These are phyloP conservation scores for Malus hybrid DNA, from an alignment of 331 rosid genomes.

Conservation along the genomic window DNA sequence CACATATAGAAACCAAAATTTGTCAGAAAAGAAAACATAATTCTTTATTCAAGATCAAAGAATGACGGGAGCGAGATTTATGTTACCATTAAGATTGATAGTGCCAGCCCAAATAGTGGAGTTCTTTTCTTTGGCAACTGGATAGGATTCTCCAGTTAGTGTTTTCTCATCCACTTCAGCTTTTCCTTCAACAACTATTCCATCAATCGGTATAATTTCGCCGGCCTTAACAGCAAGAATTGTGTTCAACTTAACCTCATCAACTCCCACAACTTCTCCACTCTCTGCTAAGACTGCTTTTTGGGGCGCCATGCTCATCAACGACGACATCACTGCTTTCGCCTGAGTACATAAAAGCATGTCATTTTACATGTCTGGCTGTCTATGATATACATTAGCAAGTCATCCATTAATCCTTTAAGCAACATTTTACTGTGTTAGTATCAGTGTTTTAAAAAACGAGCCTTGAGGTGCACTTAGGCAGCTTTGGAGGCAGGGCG, in stretches of 20 bases:
- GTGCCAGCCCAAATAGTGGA: conserved; percentile 95
- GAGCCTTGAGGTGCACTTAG: too few relatives aligned
- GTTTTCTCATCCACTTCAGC: conserved; percentile 87
- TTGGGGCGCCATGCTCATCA: conserved; percentile 73
- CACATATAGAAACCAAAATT: conserved; percentile 2
- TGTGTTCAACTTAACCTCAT: conserved; percentile 60
- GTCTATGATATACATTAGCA: not conserved
- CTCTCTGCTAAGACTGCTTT: conserved; percentile 78
- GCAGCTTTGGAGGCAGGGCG: too few relatives aligned
- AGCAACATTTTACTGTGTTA: not conserved
- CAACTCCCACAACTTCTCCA: conserved; percentile 65
- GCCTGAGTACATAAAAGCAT: conserved; percentile 43
- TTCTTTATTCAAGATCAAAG: not conserved
- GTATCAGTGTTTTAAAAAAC: not conserved
- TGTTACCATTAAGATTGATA: conserved; percentile 69
- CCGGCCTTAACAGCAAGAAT: conserved; percentile 77
- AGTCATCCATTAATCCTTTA: not conserved
- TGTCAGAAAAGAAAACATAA: not conserved
- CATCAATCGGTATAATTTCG: conserved; percentile 83
- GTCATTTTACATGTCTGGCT: not conserved
- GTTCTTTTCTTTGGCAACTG: conserved; percentile 65
- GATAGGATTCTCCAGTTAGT: conserved; percentile 79
- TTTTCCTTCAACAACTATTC: conserved; percentile 65
- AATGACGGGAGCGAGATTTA: not conserved
- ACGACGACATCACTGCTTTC: conserved; percentile 61